A percentile compares a stretch with the other conserved stretches of the same genome.
These are phyloP conservation scores for Ustilago crameri DNA, from an alignment of 1,284 basidiomycete species.

Conservation along the genomic window DNA sequence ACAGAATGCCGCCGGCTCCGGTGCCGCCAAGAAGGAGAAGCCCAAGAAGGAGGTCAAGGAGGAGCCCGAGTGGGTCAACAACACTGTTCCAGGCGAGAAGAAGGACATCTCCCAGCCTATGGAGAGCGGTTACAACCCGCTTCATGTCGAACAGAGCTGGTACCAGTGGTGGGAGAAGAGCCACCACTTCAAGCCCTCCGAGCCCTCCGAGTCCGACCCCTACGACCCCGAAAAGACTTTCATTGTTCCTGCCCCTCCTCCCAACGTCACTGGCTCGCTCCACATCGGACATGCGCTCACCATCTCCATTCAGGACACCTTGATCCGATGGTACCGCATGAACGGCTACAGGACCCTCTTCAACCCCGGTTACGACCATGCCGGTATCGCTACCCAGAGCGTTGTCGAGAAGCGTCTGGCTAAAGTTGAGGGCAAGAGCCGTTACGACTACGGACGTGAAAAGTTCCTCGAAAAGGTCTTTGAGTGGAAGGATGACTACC, in stretches of 20 bases:
- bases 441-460: slow-evolving; percentile 94
- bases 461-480: slow-evolving; percentile 90
- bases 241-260: slow-evolving; percentile 90
- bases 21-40: slow-evolving; percentile 64
- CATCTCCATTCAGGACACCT: slow-evolving; percentile 87
- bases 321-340: slow-evolving; percentile 74
- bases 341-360: slow-evolving; percentile 89
- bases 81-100: slow-evolving; percentile 62
- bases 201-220: slow-evolving; percentile 63
- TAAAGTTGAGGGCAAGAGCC: slow-evolving; percentile 83
- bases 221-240: slow-evolving; percentile 72
- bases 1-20: slow-evolving; percentile 32
- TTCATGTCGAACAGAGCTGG: slow-evolving; percentile 94
- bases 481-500: slow-evolving; percentile 98
- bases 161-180: slow-evolving; percentile 97
- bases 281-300: slow-evolving; percentile 98
- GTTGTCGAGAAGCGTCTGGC: slow-evolving; percentile 94
- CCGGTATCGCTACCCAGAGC: slow-evolving; percentile 97
- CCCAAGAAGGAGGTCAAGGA: slow-evolving; percentile 64
- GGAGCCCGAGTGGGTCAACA: slow-evolving; percentile 65
- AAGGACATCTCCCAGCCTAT: slow-evolving; percentile 83
- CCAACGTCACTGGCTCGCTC: slow-evolving; percentile 96
- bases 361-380: slow-evolving; percentile 96
- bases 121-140: slow-evolving; percentile 91
- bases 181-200: slow-evolving; percentile 85